A percentile compares a stretch with the other conserved stretches of the same genome.
Conservation (phyloP, 2,329 filamentous ascomycete genomes). For the Aspergillus jensenii region DNA sequence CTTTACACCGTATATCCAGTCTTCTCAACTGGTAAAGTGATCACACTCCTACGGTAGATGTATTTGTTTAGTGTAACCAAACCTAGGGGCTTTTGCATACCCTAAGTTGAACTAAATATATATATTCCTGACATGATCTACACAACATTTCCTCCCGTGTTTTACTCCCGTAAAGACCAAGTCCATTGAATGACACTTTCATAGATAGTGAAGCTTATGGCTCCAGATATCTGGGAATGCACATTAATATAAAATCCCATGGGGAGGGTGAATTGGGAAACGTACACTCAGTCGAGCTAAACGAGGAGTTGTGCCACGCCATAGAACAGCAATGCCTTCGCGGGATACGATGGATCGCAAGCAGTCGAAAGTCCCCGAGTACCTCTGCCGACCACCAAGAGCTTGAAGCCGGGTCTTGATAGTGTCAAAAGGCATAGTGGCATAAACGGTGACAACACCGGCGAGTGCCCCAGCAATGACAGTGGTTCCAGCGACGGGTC, state of each 20-base stretch:
- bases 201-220: slow-evolving; percentile 18
- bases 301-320: slow-evolving; percentile 58
- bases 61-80: too few relatives aligned
- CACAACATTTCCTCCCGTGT: too few relatives aligned
- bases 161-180: not conserved
- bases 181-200: slow-evolving; percentile 15
- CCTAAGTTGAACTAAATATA: too few relatives aligned
- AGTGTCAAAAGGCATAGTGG: slow-evolving; percentile 46
- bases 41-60: too few relatives aligned
- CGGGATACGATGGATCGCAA: slow-evolving; percentile 32
- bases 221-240: slow-evolving; percentile 13
- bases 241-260: not conserved
- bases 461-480: slow-evolving; percentile 62
- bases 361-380: slow-evolving; percentile 40
- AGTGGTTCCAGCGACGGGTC: slow-evolving; percentile 20
- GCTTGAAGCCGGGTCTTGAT: slow-evolving; percentile 47
- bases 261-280: not conserved
- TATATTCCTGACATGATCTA: too few relatives aligned
- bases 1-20: too few relatives aligned
- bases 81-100: too few relatives aligned
- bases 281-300: slow-evolving; percentile 17
- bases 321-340: slow-evolving; percentile 59
- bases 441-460: slow-evolving; percentile 49
- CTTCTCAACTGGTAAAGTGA: too few relatives aligned
- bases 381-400: slow-evolving; percentile 51